phyloP scores from a whole-genome alignment of 257 asterid genomes.

The Apocynum venetum region DNA sequence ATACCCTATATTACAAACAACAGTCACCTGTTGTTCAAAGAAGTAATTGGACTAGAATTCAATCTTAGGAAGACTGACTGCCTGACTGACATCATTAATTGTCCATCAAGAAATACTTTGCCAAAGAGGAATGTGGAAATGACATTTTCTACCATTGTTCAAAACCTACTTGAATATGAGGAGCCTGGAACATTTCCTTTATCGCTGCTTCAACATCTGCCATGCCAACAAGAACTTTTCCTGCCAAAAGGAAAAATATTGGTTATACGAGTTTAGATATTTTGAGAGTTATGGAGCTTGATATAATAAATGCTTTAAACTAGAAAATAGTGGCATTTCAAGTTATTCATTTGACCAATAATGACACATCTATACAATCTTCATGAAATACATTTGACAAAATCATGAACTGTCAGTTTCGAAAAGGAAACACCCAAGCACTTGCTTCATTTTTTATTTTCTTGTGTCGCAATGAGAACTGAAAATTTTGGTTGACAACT shows the following conservation, averaged over 20 bases:
- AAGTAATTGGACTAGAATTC: not conserved
- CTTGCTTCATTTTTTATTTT: not conserved
- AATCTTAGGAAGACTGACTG: not conserved
- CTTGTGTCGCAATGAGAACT: not conserved
- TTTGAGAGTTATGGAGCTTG: not conserved
- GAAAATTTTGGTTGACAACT: not conserved
- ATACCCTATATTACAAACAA: not conserved
- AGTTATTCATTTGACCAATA: not conserved
- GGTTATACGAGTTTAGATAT: not conserved
- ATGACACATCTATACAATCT: not conserved
- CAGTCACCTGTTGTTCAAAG: not conserved
- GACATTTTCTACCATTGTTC: not conserved
- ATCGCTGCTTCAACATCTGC: conserved; percentile 79
- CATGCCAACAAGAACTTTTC: conserved; percentile 60
- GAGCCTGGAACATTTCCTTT: conserved; percentile 98
- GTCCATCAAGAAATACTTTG: not conserved
- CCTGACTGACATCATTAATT: not conserved
- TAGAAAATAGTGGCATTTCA: not conserved
- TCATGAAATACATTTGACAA: not conserved
- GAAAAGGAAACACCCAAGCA: not conserved
- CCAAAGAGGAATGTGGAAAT: not conserved
- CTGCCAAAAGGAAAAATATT: conserved; percentile 34
- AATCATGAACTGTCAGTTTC: not conserved
- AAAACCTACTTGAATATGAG: conserved; percentile 85
- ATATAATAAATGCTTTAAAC: not conserved